Evolutionary conservation across 495 filamentous ascomycete genomes (phyloP), one percentile per base, ranked within the genome.

Genomic region (Hypomontagnella submonticulosa): DNA sequence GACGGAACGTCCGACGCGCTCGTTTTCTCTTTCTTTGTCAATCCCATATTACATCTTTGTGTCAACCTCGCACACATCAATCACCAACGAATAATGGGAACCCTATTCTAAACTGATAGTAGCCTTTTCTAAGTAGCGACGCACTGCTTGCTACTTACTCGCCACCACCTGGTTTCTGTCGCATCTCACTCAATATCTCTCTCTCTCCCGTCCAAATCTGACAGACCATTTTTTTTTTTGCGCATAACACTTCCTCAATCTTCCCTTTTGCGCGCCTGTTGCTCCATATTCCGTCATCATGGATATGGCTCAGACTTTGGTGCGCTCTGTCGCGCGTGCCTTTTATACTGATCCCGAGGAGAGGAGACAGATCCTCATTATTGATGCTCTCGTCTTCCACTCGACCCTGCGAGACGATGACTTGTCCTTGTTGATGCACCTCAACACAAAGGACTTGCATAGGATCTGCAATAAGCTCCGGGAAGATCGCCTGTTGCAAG

Each of bases 381-480:
- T 99, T 33, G 95, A 99, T 84, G 93, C 96, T 55, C 85, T 99
- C 50, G 87, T 96, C 67, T 86, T 93, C 34, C 95, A 99, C 79
- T 92, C 90, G 62, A 90, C 91, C 40, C 83, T 98, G 15, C 89
- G 90, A 66, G 91, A 96, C 68, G 88, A 92, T 67, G 96, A 98
- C 67, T 84, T 98, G 10, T 91, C 91, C 12, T 87, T 89, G 53
- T 78, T 97, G 3, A 86, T 98, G 70, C 90, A 89, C 61, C 88
- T 94, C 79, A 92, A 93, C 74, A 85, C 86, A 33, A 98, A 99
- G 70, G 90, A 93, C 59, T 83, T 97, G 42, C 91, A 92, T 71
- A 94, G 92, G 70, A 82, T 96, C 13, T 94, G 90, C 77, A 92
- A 88, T 19, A 86, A 84, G 61, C 82, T 99, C 34, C 86, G 85